Conservation (phyloP, 2,329 filamentous ascomycete genomes). For the Xylariomycetidae sp. region DNA sequence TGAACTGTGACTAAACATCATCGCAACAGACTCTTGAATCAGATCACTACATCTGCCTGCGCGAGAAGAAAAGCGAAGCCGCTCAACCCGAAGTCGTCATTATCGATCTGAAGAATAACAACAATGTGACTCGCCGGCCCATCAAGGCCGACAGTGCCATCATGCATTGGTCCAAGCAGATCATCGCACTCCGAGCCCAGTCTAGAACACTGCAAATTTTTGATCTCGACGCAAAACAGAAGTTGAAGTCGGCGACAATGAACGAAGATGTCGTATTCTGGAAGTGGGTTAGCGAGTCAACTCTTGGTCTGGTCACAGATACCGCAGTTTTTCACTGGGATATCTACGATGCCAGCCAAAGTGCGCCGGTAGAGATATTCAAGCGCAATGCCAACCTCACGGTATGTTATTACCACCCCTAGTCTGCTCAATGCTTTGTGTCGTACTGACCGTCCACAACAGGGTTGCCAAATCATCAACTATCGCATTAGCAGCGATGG, state of each 20-base stretch:
- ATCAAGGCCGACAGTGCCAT: slow-evolving; percentile 99
- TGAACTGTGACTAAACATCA: slow-evolving; percentile 17
- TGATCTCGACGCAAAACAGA: slow-evolving; percentile 86
- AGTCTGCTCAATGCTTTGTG: neutral
- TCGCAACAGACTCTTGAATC: slow-evolving; percentile 86
- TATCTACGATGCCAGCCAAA: slow-evolving; percentile 79
- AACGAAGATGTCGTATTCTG: slow-evolving; percentile 97
- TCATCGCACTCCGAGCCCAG: slow-evolving; percentile 95
- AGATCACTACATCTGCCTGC: slow-evolving; percentile 91
- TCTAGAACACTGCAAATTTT: slow-evolving; percentile 96
- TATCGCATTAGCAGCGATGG: slow-evolving; percentile 93
- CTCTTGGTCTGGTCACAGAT: slow-evolving; percentile 85
- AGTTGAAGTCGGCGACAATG: slow-evolving; percentile 95
- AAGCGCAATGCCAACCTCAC: slow-evolving; percentile 87
- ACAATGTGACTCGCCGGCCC: slow-evolving; percentile 88
- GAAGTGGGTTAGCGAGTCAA: slow-evolving; percentile 95
- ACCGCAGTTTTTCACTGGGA: slow-evolving; percentile 96
- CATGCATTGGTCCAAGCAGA: slow-evolving; percentile 96
- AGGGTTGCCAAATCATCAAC: slow-evolving; percentile 99
- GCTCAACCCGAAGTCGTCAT: slow-evolving; percentile 93
- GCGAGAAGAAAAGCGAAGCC: slow-evolving; percentile 84
- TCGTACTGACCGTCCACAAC: too few species aligned
- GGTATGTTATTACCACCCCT: slow-evolving; percentile 46
- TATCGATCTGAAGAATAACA: slow-evolving; percentile 94
- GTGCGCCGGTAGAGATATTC: slow-evolving; percentile 82